phyloP scores from a whole-genome alignment of 345 rosid genomes.

The Salix suchowensis region DNA sequence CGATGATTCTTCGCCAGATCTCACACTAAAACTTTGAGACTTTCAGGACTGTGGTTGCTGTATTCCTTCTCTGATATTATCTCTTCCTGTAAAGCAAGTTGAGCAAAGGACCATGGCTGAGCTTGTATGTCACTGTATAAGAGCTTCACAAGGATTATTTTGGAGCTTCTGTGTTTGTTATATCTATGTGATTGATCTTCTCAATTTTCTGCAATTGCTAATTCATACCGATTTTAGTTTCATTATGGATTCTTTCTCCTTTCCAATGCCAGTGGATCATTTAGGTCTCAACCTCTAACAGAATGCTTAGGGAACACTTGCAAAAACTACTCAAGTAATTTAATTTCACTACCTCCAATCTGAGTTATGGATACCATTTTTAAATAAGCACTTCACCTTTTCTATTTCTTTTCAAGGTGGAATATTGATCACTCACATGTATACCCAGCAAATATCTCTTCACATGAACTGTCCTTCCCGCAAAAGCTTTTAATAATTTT shows the following conservation, averaged over 20 bases:
- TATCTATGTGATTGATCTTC: conserved; percentile 8
- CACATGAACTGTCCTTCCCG: too few species aligned
- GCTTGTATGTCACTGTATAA: conserved; percentile 1
- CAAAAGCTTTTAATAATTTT: too few species aligned
- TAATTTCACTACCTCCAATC: too few species aligned
- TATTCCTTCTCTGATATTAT: conserved; percentile 10
- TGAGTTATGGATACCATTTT: too few species aligned
- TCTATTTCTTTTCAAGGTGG: too few species aligned
- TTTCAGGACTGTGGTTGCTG: not conserved
- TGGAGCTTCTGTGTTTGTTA: conserved; percentile 6
- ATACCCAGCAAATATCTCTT: too few species aligned
- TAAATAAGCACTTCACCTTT: too few species aligned
- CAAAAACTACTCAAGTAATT: too few species aligned
- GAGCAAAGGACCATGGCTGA: not conserved
- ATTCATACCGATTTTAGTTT: conserved; percentile 1
- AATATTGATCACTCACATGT: too few species aligned
- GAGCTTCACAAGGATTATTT: conserved; percentile 16
- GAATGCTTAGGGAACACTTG: too few species aligned
- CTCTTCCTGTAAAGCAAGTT: conserved; percentile 21
- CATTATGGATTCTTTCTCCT: not conserved
- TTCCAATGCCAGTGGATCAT: not conserved
- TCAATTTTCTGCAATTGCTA: conserved; percentile 1
- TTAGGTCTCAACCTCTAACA: not conserved
- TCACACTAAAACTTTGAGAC: conserved; percentile 56
- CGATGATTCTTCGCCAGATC: conserved; percentile 51